A percentile compares a stretch with the other conserved stretches of the same genome.
phyloP scores from a whole-genome alignment of 2,329 filamentous ascomycete species.

The Alternaria atra region DNA sequence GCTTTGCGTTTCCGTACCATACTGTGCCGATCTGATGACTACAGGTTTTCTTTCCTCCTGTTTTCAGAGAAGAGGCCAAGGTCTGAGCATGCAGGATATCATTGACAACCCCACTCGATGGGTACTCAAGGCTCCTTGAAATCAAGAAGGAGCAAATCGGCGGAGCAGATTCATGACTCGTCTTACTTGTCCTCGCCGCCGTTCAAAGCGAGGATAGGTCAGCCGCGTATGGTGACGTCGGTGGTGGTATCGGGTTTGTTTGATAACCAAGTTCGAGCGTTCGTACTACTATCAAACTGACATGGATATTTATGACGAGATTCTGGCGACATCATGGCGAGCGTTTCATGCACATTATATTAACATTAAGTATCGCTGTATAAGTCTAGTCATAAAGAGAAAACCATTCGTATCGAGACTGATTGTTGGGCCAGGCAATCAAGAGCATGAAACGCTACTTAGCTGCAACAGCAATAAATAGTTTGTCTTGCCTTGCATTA shows the following conservation, averaged over 20 bases:
- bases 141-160: background rate
- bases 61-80: background rate
- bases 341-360: background rate
- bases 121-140: background rate
- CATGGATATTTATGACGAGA: background rate
- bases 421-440: background rate
- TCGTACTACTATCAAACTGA: background rate
- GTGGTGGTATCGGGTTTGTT: background rate
- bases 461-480: background rate
- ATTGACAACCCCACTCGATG: background rate
- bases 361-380: slow-evolving; percentile 3
- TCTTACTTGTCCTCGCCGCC: background rate
- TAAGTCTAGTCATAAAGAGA: background rate
- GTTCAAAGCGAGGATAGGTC: background rate
- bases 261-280: background rate
- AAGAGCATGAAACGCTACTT: background rate
- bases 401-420: background rate
- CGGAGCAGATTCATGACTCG: background rate
- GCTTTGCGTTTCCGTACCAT: background rate
- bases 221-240: background rate
- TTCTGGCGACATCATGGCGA: background rate
- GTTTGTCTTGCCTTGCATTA: background rate
- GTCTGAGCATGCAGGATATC: background rate
- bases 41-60: background rate
- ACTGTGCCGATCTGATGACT: background rate